phyloP scores from a whole-genome alignment of 2,329 filamentous ascomycete genomes.

The Fusarium zealandicum region DNA sequence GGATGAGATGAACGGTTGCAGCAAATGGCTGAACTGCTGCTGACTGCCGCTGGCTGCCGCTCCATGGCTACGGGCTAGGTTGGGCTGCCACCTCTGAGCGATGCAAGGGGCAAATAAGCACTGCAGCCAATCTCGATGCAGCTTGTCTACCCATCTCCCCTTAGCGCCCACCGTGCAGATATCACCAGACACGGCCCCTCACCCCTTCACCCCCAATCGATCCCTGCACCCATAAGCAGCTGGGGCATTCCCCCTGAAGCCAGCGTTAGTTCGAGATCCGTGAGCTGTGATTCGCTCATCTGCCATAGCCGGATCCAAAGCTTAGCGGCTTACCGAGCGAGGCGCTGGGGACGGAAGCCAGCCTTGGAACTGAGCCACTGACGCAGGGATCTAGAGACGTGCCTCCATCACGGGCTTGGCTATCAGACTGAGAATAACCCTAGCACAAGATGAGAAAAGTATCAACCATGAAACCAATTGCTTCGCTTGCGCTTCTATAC shows the following conservation, averaged over 20 bases:
- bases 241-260: conserved; percentile 36
- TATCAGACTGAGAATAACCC: conserved; percentile 5
- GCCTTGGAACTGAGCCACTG: conserved; percentile 13
- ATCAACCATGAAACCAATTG: too few species aligned
- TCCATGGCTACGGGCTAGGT: too few species aligned
- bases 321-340: conserved; percentile 36
- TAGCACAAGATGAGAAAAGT: too few species aligned
- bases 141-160: conserved; percentile 11
- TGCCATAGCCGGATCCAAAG: conserved; percentile 20
- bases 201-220: conserved; percentile 1
- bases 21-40: conserved; percentile 14
- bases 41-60: conserved; percentile 20
- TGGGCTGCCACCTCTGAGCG: conserved; percentile 8
- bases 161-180: conserved; percentile 22
- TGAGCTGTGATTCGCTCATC: conserved; percentile 27
- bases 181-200: conserved; percentile 6
- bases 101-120: conserved; percentile 26
- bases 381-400: background rate
- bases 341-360: conserved; percentile 31
- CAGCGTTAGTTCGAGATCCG: conserved; percentile 13
- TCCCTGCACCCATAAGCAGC: conserved; percentile 14
- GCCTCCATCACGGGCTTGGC: background rate
- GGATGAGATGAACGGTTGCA: conserved; percentile 7
- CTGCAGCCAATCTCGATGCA: conserved; percentile 37
- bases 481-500: too few species aligned